Conservation (phyloP, 1,284 basidiomycete species). For the Porogramme epimiltina region DNA sequence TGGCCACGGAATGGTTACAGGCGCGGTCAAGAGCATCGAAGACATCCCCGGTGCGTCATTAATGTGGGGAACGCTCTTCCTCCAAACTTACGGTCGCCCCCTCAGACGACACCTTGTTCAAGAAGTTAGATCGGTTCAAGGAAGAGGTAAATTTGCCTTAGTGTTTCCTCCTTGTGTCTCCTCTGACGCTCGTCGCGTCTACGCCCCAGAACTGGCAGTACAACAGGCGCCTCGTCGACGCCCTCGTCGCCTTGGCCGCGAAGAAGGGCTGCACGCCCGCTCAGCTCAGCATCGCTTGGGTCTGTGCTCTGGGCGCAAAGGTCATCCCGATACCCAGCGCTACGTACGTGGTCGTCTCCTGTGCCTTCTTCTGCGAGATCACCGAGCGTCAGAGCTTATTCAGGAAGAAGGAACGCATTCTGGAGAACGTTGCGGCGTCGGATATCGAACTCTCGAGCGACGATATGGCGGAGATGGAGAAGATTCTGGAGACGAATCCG, state of each 20-base stretch:
- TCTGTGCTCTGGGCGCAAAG: slow-evolving; percentile 45
- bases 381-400: slow-evolving; percentile 35
- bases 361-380: background rate
- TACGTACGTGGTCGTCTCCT: slow-evolving; percentile 34
- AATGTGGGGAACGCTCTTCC: too few relatives aligned
- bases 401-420: slow-evolving; percentile 38
- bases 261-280: slow-evolving; percentile 52
- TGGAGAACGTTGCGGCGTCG: slow-evolving; percentile 46
- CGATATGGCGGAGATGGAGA: slow-evolving; percentile 39
- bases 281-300: slow-evolving; percentile 68
- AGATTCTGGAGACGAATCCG: slow-evolving; percentile 24
- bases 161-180: background rate
- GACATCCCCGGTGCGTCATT: slow-evolving; percentile 42
- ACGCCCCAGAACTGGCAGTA: slow-evolving; percentile 5
- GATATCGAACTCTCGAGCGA: slow-evolving; percentile 42
- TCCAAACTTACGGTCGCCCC: too few relatives aligned
- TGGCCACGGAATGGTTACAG: slow-evolving; percentile 57
- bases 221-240: slow-evolving; percentile 9
- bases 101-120: background rate
- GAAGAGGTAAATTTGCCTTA: slow-evolving; percentile 4
- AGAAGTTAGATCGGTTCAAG: slow-evolving; percentile 1
- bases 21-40: slow-evolving; percentile 44
- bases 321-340: slow-evolving; percentile 58
- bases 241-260: slow-evolving; percentile 36
- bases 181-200: too few relatives aligned